Base-by-base conservation (phyloP, 352 stramenopile species). In the Pythium grandisporangium region DNA sequence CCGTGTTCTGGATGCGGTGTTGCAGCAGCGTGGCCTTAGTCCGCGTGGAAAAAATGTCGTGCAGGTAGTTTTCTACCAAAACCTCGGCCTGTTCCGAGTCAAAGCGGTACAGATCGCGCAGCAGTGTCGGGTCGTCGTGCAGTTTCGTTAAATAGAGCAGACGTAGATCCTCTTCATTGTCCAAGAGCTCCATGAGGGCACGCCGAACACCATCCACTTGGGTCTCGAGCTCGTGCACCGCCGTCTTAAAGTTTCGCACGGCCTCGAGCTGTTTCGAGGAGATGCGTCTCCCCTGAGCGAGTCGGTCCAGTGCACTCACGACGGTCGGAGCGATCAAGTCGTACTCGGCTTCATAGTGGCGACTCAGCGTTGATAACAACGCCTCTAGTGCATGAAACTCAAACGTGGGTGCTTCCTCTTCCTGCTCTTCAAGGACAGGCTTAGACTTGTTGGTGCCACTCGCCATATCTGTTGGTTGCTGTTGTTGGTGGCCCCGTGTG, bases 41-140 rank as follows among this genome's bases (percentile, higher is more conserved):
- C 13, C 69, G 66, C 10, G 66, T 84, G 17, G 71, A 77, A 50
- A 79, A 78, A 23, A 84, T 84, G 34, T 84, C 70, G 58, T 80
- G 66, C 5, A 83, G 52, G 30, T 83, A 83, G 25, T 68, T 78
- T 44, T 83, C 66, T 42, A 83, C 70, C 24, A 82, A 33, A 13
- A 72, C 64, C 66, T 83, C 70, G 20, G 64, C 70, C 49, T 79
- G 61, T 50, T 83, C 70, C 5, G 67, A 76, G 45, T 83, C 70
- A 8, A 79, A 76, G 32, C 62, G 72, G 36, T 61, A 79, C 17
- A 76, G 36, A n/a, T 76, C 61, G 16, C 39, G 58, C n/a, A 76
- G 35, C 19, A 75, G 49, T 26, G 51, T 48, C 6, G 70, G 58
- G 13, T 80, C 61, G 33, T 66, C 53, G 40, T 78, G 36, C 13